Evolutionary conservation across 1,284 basidiomycete species (phyloP).

Genomic region (Singerocomus rubriflavus): DNA sequence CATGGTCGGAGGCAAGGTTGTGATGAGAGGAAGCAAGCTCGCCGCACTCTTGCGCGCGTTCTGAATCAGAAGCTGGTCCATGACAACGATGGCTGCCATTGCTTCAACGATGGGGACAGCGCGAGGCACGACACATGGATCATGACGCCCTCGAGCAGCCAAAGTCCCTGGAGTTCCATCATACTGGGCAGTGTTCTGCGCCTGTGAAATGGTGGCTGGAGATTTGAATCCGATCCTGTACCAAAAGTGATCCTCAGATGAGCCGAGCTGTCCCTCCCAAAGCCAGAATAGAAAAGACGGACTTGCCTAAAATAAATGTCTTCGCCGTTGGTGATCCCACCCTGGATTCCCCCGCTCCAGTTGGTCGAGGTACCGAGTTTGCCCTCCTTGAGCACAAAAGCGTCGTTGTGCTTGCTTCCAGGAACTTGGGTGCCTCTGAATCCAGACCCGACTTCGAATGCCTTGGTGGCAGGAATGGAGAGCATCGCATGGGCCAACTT

Average conservation of each 20-base stretch:
- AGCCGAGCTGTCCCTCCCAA: background rate
- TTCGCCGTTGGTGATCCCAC: slow-evolving; percentile 97
- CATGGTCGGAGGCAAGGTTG: slow-evolving; percentile 87
- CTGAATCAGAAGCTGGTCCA: slow-evolving; percentile 90
- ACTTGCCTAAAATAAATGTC: slow-evolving; percentile 93
- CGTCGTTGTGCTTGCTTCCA: slow-evolving; percentile 92
- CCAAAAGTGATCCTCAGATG: slow-evolving; percentile 6
- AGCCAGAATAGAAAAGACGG: background rate
- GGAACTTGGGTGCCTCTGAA: slow-evolving; percentile 96
- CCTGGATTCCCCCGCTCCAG: slow-evolving; percentile 97
- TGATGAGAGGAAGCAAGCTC: slow-evolving; percentile 68
- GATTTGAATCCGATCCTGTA: slow-evolving; percentile 94
- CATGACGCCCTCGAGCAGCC: slow-evolving; percentile 90
- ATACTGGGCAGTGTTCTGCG: slow-evolving; percentile 90
- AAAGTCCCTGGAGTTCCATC: slow-evolving; percentile 86
- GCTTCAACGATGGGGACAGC: slow-evolving; percentile 99
- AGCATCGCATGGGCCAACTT: slow-evolving; percentile 97
- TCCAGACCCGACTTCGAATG: slow-evolving; percentile 96
- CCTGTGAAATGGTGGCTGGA: slow-evolving; percentile 95
- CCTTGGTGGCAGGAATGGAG: slow-evolving; percentile 98
- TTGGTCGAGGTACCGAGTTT: slow-evolving; percentile 86
- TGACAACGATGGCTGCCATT: slow-evolving; percentile 94
- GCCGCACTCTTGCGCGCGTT: slow-evolving; percentile 73
- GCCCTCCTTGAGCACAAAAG: slow-evolving; percentile 75
- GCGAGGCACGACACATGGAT: slow-evolving; percentile 96